A percentile compares a stretch with the other conserved stretches of the same genome.
These are phyloP conservation scores for Alternaria brassicae DNA, from an alignment of 2,329 filamentous ascomycete genomes.

Conservation along the genomic window DNA sequence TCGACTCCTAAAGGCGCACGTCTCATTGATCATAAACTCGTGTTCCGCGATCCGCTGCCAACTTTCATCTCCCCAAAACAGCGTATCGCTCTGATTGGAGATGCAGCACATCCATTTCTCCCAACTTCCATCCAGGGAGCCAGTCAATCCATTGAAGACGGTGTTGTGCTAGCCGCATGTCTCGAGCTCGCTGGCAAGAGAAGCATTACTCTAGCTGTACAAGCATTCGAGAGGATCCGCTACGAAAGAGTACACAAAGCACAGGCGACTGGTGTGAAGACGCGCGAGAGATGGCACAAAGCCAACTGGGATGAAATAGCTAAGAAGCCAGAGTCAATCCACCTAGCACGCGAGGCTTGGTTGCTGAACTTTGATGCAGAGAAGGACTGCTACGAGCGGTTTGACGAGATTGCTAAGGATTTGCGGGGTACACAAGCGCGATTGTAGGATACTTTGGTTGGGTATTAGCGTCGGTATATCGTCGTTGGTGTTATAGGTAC, in stretches of 20 bases:
- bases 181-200: conserved; percentile 36
- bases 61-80: conserved; percentile 59
- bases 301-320: conserved; percentile 39
- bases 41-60: conserved; percentile 61
- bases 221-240: conserved; percentile 44
- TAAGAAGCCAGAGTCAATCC: conserved; percentile 38
- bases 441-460: conserved; percentile 15
- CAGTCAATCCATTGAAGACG: conserved; percentile 62
- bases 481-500: neutral
- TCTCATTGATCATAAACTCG: conserved; percentile 63
- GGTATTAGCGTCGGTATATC: neutral
- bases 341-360: conserved; percentile 41
- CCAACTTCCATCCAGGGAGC: conserved; percentile 63
- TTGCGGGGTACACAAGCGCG: conserved; percentile 19
- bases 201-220: conserved; percentile 32
- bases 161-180: conserved; percentile 38
- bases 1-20: conserved; percentile 41
- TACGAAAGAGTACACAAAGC: conserved; percentile 40
- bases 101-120: conserved; percentile 62
- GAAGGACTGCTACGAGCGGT: conserved; percentile 42
- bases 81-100: conserved; percentile 60
- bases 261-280: conserved; percentile 40
- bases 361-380: conserved; percentile 44
- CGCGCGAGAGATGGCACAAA: conserved; percentile 41
- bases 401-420: conserved; percentile 22